Percentiles rank a stretch among this genome's conserved stretches.
These are phyloP conservation scores for Diaporthe nobilis DNA, from an alignment of 2,329 filamentous ascomycete species.

Conservation along the genomic window DNA sequence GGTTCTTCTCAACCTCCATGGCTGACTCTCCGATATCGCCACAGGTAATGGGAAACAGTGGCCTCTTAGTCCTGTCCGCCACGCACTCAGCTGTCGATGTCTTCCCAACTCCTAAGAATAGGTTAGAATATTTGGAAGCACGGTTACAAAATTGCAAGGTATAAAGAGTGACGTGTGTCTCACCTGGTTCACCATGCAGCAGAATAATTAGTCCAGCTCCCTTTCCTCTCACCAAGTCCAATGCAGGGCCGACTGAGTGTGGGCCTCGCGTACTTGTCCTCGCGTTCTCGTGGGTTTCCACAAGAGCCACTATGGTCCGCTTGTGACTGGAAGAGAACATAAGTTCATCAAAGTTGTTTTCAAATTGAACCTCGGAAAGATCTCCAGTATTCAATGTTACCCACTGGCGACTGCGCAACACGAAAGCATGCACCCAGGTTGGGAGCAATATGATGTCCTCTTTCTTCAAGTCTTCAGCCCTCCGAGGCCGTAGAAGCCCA, in stretches of 20 bases:
- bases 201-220: conserved; percentile 27
- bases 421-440: conserved; percentile 32
- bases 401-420: conserved; percentile 35
- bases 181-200: conserved; percentile 31
- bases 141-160: no score
- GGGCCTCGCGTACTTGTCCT: neutral
- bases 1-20: conserved; percentile 56
- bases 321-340: conserved; percentile 4
- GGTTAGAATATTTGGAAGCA: neutral
- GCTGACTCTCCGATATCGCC: conserved; percentile 61
- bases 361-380: conserved; percentile 10
- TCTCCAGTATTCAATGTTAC: conserved; percentile 1
- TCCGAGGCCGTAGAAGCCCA: neutral
- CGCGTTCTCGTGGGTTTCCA: conserved; percentile 7
- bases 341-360: conserved; percentile 14
- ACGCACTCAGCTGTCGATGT: conserved; percentile 70
- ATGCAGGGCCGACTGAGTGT: conserved; percentile 1
- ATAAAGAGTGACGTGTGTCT: no score
- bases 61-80: conserved; percentile 64
- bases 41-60: conserved; percentile 66
- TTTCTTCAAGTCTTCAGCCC: neutral
- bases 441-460: conserved; percentile 35
- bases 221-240: conserved; percentile 31
- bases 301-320: neutral
- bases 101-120: conserved; percentile 66